Evolutionary conservation across 352 stramenopile genomes (phyloP).

Genomic region (Phytopythium kandeliae): DNA sequence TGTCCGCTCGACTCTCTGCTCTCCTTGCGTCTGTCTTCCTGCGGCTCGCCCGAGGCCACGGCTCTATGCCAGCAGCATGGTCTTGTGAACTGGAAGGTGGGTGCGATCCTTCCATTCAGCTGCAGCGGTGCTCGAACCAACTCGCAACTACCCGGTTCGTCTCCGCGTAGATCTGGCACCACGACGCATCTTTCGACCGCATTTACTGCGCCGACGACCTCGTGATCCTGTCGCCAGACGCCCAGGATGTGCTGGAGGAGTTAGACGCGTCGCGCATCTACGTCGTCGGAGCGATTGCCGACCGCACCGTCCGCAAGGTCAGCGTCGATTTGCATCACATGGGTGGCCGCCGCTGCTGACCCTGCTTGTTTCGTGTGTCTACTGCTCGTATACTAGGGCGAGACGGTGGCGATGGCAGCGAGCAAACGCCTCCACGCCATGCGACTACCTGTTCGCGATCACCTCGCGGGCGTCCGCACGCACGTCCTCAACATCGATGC

Average conservation of each 20-base stretch:
- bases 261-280: constrained; percentile 56
- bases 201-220: constrained; percentile 46
- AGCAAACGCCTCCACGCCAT: constrained; percentile 21
- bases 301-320: constrained; percentile 78
- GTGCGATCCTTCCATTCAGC: neutral
- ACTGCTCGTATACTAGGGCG: constrained; percentile 14
- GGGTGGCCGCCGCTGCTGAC: too few species aligned
- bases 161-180: constrained; percentile 29
- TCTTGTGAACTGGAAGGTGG: constrained; percentile 53
- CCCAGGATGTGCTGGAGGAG: constrained; percentile 45
- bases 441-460: constrained; percentile 64
- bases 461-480: constrained; percentile 39
- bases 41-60: constrained; percentile 16
- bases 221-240: constrained; percentile 83
- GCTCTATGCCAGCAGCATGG: constrained; percentile 37
- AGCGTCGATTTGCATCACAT: too few species aligned
- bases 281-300: constrained; percentile 80
- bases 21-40: constrained; percentile 57
- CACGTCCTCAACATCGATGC: constrained; percentile 78
- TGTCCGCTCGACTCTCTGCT: constrained; percentile 55
- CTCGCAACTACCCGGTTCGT: too few species aligned
- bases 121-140: neutral
- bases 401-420: constrained; percentile 37
- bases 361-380: too few species aligned
- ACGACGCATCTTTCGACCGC: constrained; percentile 40